These are phyloP conservation scores for Barnettozyma siamensis DNA, from an alignment of 805 yeast genomes.

Conservation along the genomic window DNA sequence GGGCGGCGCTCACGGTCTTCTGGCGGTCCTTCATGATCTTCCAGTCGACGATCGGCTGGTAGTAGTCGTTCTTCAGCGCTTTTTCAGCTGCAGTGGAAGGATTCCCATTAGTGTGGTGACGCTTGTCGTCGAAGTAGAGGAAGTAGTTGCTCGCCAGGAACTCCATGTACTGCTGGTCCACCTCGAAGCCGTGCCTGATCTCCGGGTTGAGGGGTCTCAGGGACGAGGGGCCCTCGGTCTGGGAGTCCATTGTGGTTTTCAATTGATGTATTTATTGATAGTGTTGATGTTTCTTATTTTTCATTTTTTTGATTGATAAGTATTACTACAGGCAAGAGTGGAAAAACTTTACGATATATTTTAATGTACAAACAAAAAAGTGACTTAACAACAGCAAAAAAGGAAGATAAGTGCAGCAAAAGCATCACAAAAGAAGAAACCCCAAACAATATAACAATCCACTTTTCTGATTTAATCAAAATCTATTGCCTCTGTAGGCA, in stretches of 20 bases:
- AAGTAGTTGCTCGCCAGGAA: constrained; percentile 61
- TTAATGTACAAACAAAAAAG: too few species aligned
- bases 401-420: too few species aligned
- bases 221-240: constrained; percentile 8
- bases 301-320: too few species aligned
- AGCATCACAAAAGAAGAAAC: too few species aligned
- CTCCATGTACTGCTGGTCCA: constrained; percentile 52
- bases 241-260: background rate
- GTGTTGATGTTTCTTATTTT: too few species aligned
- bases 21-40: constrained; percentile 84
- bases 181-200: constrained; percentile 66
- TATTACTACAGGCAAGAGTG: too few species aligned
- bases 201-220: constrained; percentile 41
- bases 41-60: constrained; percentile 83
- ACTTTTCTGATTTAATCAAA: too few species aligned
- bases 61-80: constrained; percentile 39
- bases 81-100: constrained; percentile 59
- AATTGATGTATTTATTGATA: too few species aligned
- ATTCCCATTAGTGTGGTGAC: constrained; percentile 86
- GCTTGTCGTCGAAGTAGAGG: constrained; percentile 84
- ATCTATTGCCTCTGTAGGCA: constrained; percentile 7
- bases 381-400: too few species aligned
- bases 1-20: constrained; percentile 88
- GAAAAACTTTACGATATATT: too few species aligned
- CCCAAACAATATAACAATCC: too few species aligned